phyloP scores from a whole-genome alignment of 1,139 yeast genomes.

The Geotrichum reessii region DNA sequence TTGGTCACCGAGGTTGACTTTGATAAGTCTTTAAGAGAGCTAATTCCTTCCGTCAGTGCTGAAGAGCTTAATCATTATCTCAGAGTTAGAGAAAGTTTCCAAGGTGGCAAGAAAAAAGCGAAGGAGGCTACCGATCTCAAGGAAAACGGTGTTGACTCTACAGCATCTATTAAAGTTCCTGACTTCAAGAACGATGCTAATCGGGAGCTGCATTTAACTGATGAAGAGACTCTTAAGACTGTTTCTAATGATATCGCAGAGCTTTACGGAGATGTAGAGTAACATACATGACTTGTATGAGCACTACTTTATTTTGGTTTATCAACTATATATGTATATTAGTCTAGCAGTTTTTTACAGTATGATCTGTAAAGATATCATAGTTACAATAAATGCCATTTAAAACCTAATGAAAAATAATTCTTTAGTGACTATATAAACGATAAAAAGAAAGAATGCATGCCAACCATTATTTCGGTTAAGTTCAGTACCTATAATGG shows the following conservation, averaged over 20 bases:
- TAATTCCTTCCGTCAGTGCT: slow-evolving; percentile 80
- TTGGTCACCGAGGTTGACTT: slow-evolving; percentile 69
- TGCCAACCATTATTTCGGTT: no score
- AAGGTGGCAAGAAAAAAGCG: slow-evolving; percentile 35
- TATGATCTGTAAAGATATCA: no score
- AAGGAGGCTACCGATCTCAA: slow-evolving; percentile 1
- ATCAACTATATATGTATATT: neutral
- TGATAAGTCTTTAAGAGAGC: slow-evolving; percentile 60
- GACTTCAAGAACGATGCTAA: neutral
- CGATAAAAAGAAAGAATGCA: no score
- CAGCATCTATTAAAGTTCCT: neutral
- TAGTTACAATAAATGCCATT: no score
- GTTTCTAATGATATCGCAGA: slow-evolving; percentile 3
- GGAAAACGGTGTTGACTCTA: neutral
- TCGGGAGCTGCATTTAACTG: neutral
- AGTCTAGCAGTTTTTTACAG: no score
- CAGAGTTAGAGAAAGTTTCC: slow-evolving; percentile 71
- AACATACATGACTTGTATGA: neutral
- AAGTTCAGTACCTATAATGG: no score
- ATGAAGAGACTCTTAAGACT: neutral
- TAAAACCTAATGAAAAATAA: neutral
- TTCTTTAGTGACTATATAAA: no score
- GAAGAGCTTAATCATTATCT: slow-evolving; percentile 82
- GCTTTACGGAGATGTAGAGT: neutral
- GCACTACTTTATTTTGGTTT: no score